Conservation (phyloP, 371 early-diverging fungal genomes). For the Mucor ambiguus region DNA sequence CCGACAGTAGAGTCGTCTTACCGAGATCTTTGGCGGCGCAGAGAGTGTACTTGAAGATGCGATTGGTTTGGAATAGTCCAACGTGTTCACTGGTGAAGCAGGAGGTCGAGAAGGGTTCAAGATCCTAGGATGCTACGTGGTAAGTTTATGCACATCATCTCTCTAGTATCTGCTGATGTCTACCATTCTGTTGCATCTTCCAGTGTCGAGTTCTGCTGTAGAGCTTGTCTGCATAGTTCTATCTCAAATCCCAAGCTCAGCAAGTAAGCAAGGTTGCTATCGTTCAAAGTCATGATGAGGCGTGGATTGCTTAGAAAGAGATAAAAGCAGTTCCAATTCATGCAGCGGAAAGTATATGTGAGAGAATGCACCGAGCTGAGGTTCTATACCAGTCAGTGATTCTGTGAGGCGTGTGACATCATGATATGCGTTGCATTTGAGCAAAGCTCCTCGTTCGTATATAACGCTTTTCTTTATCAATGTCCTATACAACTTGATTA, state of each 20-base stretch:
- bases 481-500: not conserved
- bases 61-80: not conserved
- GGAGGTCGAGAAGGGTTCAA: conserved; percentile 11
- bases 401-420: not conserved
- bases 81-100: not conserved
- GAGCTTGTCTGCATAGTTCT: conserved; percentile 33
- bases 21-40: too few species aligned
- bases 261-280: conserved; percentile 34
- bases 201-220: conserved; percentile 24
- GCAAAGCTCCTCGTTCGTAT: not conserved
- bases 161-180: too few species aligned
- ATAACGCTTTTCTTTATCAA: not conserved
- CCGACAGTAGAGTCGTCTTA: not conserved
- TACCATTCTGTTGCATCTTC: conserved; percentile 44
- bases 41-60: not conserved
- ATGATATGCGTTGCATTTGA: not conserved
- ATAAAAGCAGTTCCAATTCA: not conserved
- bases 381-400: not conserved
- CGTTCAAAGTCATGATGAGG: conserved; percentile 8
- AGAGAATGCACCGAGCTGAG: not conserved
- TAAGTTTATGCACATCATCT: not conserved
- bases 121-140: not conserved
- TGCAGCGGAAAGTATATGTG: not conserved
- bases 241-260: conserved; percentile 39
- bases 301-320: not conserved